These are phyloP conservation scores for Vinca major DNA, from an alignment of 305 asterid genomes.

Conservation along the genomic window DNA sequence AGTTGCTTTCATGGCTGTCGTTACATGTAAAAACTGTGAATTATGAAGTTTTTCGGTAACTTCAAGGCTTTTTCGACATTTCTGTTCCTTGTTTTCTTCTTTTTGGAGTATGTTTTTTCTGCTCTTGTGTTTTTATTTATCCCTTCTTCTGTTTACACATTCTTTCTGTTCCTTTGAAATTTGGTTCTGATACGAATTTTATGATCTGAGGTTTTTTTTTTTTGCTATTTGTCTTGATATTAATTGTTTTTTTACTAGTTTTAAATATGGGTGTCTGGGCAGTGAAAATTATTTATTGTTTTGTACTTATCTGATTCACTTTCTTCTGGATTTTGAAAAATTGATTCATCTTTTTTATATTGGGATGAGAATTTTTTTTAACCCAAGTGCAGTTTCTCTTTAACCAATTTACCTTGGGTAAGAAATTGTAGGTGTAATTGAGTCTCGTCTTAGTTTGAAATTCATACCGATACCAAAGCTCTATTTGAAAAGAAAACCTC, in stretches of 20 bases:
- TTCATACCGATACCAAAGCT: no score
- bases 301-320: slow-evolving; percentile 1
- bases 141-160: slow-evolving; percentile 9
- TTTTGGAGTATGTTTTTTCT: slow-evolving; percentile 11
- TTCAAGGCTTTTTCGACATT: slow-evolving; percentile 13
- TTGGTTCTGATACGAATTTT: background rate
- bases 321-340: background rate
- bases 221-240: background rate
- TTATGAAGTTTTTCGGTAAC: slow-evolving; percentile 14
- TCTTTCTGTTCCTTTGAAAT: slow-evolving; percentile 14
- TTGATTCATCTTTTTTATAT: background rate
- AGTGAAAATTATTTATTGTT: background rate
- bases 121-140: slow-evolving; percentile 9
- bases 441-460: no score
- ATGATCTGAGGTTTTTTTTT: slow-evolving; percentile 5
- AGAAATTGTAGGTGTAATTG: background rate
- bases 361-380: background rate
- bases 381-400: background rate
- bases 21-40: slow-evolving; percentile 5
- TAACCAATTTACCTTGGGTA: background rate
- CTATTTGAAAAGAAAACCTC: no score
- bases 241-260: background rate
- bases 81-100: slow-evolving; percentile 12
- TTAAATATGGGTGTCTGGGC: slow-evolving; percentile 4
- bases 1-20: slow-evolving; percentile 22